These are phyloP conservation scores for Polysphondylium violaceum DNA, from an alignment of 78 protist genomes.

Conservation along the genomic window DNA sequence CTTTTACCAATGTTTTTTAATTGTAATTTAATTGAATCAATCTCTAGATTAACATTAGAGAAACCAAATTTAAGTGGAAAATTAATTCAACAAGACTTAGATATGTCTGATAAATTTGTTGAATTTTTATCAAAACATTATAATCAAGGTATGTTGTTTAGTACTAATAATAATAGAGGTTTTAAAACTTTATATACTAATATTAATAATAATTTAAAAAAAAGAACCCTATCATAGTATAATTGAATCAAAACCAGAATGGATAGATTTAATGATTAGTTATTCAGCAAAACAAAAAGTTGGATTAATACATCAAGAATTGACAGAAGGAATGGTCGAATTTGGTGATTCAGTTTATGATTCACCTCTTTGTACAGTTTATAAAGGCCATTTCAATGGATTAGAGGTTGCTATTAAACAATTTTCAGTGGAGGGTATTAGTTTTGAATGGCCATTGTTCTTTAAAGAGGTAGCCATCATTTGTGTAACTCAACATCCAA, in stretches of 20 bases:
- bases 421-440: constrained; percentile 41
- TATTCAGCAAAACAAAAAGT: constrained; percentile 10
- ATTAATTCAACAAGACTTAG: constrained; percentile 21
- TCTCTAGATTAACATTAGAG: constrained; percentile 20
- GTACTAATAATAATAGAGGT: not conserved
- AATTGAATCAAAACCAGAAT: constrained; percentile 59
- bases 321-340: not conserved
- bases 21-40: constrained; percentile 30
- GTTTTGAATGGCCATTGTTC: constrained; percentile 57
- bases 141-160: constrained; percentile 23
- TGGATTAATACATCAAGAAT: constrained; percentile 20
- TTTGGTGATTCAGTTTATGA: constrained; percentile 31
- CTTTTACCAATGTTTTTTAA: constrained; percentile 27
- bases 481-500: constrained; percentile 56
- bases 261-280: constrained; percentile 51
- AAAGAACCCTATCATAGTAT: constrained; percentile 43
- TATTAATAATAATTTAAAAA: not conserved
- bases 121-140: constrained; percentile 28
- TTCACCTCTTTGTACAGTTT: constrained; percentile 68
- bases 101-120: constrained; percentile 8
- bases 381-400: constrained; percentile 38
- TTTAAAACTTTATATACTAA: no score
- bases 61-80: not conserved
- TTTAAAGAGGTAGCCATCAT: constrained; percentile 34
- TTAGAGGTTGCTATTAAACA: constrained; percentile 61